Base-by-base conservation (phyloP, 2,329 filamentous ascomycete genomes). In the Bipolaris victoriae region DNA sequence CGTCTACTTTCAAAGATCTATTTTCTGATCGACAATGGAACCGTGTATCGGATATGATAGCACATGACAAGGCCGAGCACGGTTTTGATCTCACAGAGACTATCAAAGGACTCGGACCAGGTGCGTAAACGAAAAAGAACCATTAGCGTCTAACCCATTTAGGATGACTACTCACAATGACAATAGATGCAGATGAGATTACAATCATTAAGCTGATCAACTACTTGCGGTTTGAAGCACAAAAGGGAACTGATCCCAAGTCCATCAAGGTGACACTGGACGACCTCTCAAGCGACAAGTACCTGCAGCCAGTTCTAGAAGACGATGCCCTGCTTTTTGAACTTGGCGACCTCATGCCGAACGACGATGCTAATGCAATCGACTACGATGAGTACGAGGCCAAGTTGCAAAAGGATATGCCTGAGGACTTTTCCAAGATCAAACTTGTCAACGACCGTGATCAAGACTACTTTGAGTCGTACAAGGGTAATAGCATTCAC, bases 251-350 rank as follows among this genome's bases (percentile, higher is more conserved):
- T 40, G 66, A 72, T 3, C 71, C 73, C 3, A 86, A 86, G 0
- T 57, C 46, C 6, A 69, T 74, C 40, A 81, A 84, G 56, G 77
- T 88, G 41, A 87, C 91, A 56, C 82, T 86, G 2, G 80, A 80
- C 35, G 79, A 81, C 2, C 81, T 97, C 61, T 83, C 87, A n/a
- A 86, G 92, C 60, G 94, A 98, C 62, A 83, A 84, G 63, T 96
- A 88, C 71, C 82, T 99, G 57, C 90, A 90, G 71, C 95, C 95
- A 0, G 88, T 92, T 3, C 79, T 99, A 7, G 89, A 95, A 57
- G 92, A 97, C 65, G 95, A 99, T 74, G 90, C 93, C 3, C 81
- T 98, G 51, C 86, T 99, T 31, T 92, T 96, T 72, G 90, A 86
- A 54, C 82, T 99, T 18, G 94, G 96, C 62, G 95, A 97, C 61